phyloP scores from a whole-genome alignment of 129 eudicot species.

The Arctium minus region DNA sequence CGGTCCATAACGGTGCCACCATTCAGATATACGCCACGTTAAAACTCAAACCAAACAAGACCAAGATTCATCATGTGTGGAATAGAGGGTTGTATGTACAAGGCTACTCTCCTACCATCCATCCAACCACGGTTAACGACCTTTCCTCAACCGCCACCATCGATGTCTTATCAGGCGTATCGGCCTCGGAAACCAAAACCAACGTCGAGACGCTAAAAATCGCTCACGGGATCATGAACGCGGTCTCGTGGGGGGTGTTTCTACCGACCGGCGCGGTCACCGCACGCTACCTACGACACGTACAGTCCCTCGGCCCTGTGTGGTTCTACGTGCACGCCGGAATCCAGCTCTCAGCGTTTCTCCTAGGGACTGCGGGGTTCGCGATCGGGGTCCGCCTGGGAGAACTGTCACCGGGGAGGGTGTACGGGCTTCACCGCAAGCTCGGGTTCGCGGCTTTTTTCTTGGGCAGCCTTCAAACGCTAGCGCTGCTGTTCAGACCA shows the following conservation, averaged over 20 bases:
- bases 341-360: slow-evolving; percentile 55
- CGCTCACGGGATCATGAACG: slow-evolving; percentile 61
- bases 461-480: slow-evolving; percentile 74
- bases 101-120: slow-evolving; percentile 95
- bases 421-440: slow-evolving; percentile 73
- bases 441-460: slow-evolving; percentile 74
- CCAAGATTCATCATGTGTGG: slow-evolving; percentile 76
- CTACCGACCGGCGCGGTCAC: slow-evolving; percentile 69
- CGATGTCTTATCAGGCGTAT: slow-evolving; percentile 62
- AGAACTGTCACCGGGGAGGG: slow-evolving; percentile 60
- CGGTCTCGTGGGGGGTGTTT: slow-evolving; percentile 82
- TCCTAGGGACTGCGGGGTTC: slow-evolving; percentile 71
- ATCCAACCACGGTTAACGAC: slow-evolving; percentile 67
- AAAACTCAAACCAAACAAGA: slow-evolving; percentile 69
- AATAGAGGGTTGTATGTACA: slow-evolving; percentile 90
- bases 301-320: slow-evolving; percentile 58
- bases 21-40: slow-evolving; percentile 70
- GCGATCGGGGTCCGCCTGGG: slow-evolving; percentile 75
- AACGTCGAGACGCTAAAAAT: slow-evolving; percentile 47
- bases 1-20: slow-evolving; percentile 69
- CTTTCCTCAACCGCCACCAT: slow-evolving; percentile 68
- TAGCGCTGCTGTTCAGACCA: slow-evolving; percentile 84
- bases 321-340: slow-evolving; percentile 96
- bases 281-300: slow-evolving; percentile 75
- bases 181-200: slow-evolving; percentile 33